Base-by-base conservation (phyloP, 176 grass and related monocot species). In the Bothriochloa decipiens region DNA sequence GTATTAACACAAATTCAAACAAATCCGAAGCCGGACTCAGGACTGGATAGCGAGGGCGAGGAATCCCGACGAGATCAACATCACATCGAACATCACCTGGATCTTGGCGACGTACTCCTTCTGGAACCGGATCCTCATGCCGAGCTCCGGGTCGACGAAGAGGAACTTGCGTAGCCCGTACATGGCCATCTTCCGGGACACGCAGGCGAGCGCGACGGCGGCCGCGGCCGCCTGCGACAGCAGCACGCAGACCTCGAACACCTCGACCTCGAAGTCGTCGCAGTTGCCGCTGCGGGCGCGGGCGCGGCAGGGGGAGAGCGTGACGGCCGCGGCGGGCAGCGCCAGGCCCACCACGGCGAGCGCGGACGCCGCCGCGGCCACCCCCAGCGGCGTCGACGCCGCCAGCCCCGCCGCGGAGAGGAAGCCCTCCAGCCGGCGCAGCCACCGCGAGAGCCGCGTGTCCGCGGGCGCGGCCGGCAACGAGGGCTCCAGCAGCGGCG, bases 101-200 rank as follows among this genome's bases (percentile, higher is more conserved):
- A 98, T 98, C 83, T 85, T 98, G 70, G 75, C 43, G 63, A 81
- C 62, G 75, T 99, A 99, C 81, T 95, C 89, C 49, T 94, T 92
- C 83, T 99, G 96, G 87, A 99, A 92, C 0, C 93, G 88, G 87
- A 77, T 89, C 55, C 82, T 36, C 49, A 85, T 81, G 3, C 93
- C 91, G 61, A 89, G 86, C 4, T 93, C 86, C 37, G 92, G 89
- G 87, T 99, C 96, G 35, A 95, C 89, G 46, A 99, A 99, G n/a
- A 99, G 86, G 84, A 99, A 99, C 82, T 91, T 88, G 41, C 91
- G 86, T 81, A 99, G 78, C 10, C 93, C 91, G 36, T 94, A 94
- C 89, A 96, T 94, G 69, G 88, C 80, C 25, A 99, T 87, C 73
- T 93, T 93, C 74, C 91, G 14, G 4, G 96, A 95, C 18, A 99